Base-by-base conservation (phyloP, 148 eudicot genomes). In the Persicaria tinctoria region DNA sequence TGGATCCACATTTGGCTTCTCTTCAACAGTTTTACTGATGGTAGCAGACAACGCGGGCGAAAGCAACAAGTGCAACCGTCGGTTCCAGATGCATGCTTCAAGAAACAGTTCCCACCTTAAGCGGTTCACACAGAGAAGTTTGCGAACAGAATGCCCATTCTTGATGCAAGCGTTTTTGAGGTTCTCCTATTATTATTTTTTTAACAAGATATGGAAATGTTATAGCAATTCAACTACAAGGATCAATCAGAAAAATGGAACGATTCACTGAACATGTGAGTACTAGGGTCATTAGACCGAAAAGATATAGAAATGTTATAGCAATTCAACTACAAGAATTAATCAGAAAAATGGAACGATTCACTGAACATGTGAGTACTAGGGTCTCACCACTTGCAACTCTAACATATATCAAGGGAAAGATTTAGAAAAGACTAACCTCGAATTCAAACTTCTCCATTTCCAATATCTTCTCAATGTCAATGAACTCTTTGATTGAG, bases 81-180 rank as follows among this genome's bases (percentile, higher is more conserved):
- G 85, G 79, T 90, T 88, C 98, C 98, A 94, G 48, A 92, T 64
- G 72, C 83, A 87, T 4, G 93, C 91, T 85, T 85, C 93, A 66
- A 94, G 86, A 50, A 89, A 60, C 76, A 94, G 89, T 60, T 84
- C 98, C 81, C 83, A 84, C 16, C 84, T 79, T 70, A 90, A 72
- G 63, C 82, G 83, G 75, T 94, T 94, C 86, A 94, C 80, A 75
- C 80, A 76, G 54, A 90, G 87, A 80, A 84, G 81, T 59, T 84
- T 90, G 81, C 79, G 81, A 11, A 75, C 82, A 64, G 87, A 77
- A 68, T 73, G 77, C 56, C 85, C 86, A 79, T 80, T 81, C 80
- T 79, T 81, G 18, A 78, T 73, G 48, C 80, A 78, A 68, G 73
- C 78, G 57, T 81, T 87, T 51, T 77, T 82, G 69, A 88, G 76